A percentile compares a stretch with the other conserved stretches of the same genome.
These are phyloP conservation scores for Sporothrix brasiliensis DNA, from an alignment of 2,329 filamentous ascomycete genomes.

Conservation along the genomic window DNA sequence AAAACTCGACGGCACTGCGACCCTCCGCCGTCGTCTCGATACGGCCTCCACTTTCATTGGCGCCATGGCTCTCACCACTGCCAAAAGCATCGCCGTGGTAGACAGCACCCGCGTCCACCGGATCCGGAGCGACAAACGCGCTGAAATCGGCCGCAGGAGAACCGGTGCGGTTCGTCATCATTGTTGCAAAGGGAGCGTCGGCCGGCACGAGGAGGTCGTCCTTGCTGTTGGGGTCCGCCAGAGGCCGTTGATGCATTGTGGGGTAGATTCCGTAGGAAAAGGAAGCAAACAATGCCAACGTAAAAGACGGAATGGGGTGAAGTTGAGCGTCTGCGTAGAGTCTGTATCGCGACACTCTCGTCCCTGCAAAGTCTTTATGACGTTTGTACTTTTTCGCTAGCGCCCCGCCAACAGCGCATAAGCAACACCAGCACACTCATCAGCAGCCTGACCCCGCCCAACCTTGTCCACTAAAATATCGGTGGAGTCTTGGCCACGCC, in stretches of 20 bases:
- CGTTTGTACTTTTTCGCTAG: slow-evolving; percentile 10
- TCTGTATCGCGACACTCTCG: neutral
- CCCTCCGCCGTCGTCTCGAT: neutral
- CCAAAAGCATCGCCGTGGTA: slow-evolving; percentile 14
- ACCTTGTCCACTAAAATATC: neutral
- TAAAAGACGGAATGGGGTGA: neutral
- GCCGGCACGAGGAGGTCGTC: slow-evolving; percentile 31
- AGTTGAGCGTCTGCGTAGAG: neutral
- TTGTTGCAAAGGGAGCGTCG: neutral
- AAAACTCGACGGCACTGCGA: slow-evolving; percentile 22
- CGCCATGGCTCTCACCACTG: neutral
- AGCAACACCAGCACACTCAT: neutral
- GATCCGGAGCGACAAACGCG: neutral
- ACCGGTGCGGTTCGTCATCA: neutral
- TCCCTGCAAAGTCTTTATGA: neutral
- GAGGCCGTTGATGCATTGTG: slow-evolving; percentile 36
- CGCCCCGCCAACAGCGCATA: slow-evolving; percentile 6
- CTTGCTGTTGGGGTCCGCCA: slow-evolving; percentile 30
- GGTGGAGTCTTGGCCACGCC: neutral
- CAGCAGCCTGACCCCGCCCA: slow-evolving; percentile 7
- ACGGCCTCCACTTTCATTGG: neutral
- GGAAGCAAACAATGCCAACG: neutral
- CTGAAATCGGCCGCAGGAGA: neutral
- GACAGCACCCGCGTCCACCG: neutral
- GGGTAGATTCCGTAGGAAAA: neutral